Conservation (phyloP, 2,329 filamentous ascomycete genomes). For the Neopestalotiopsis sp. region DNA sequence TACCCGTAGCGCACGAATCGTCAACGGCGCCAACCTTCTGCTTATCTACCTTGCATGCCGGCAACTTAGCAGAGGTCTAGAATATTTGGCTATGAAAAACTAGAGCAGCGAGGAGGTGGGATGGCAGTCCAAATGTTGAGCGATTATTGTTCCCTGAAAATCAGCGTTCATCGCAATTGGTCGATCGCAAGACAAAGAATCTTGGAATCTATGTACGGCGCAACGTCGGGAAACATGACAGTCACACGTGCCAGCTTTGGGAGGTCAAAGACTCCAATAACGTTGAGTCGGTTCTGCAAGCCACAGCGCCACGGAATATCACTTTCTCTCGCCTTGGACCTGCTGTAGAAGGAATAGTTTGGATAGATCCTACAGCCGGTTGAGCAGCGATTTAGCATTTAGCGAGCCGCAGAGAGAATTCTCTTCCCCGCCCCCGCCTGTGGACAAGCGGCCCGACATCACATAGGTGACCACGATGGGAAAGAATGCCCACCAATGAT, state of each 20-base stretch:
- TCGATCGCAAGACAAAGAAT: neutral
- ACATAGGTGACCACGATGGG: neutral
- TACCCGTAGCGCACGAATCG: neutral
- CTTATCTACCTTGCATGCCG: neutral
- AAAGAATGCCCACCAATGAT: slow-evolving; percentile 16
- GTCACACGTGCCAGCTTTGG: neutral
- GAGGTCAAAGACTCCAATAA: slow-evolving; percentile 1
- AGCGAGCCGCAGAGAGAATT: neutral
- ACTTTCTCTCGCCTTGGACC: slow-evolving; percentile 5
- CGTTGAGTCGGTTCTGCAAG: slow-evolving; percentile 18
- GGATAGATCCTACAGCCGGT: slow-evolving; percentile 6
- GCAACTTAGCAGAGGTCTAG: neutral
- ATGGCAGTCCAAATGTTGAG: neutral
- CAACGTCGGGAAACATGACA: neutral
- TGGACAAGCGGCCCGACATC: slow-evolving; percentile 12
- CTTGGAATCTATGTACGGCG: neutral
- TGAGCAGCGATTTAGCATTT: slow-evolving; percentile 9
- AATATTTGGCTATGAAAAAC: neutral
- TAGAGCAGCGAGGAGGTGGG: neutral
- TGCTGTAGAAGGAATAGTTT: slow-evolving; percentile 16
- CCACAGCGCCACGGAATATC: slow-evolving; percentile 10
- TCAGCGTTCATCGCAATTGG: neutral
- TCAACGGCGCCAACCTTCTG: slow-evolving; percentile 10
- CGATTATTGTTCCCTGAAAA: neutral
- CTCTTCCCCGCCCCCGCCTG: neutral